phyloP scores from a whole-genome alignment of 805 yeast species.

The Metschnikowia proteae region DNA sequence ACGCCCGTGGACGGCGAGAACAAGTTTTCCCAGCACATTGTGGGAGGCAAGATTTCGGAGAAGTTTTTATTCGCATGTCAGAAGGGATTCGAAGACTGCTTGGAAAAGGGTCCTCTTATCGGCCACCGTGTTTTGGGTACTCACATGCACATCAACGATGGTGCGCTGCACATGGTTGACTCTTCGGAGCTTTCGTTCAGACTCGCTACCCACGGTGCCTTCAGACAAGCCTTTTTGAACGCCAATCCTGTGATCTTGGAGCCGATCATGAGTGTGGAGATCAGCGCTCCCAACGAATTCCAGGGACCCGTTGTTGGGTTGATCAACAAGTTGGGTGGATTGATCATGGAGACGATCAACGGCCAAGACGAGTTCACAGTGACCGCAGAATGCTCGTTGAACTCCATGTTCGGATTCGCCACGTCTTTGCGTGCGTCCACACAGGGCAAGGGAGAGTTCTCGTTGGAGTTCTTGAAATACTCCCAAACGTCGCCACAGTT shows the following conservation, averaged over 20 bases:
- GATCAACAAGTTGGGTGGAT: conserved; percentile 86
- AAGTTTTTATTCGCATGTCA: conserved; percentile 91
- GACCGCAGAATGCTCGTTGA: conserved; percentile 93
- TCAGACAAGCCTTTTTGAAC: conserved; percentile 81
- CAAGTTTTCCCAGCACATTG: conserved; percentile 78
- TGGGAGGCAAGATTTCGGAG: conserved; percentile 96
- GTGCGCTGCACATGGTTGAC: conserved; percentile 96
- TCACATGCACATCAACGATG: conserved; percentile 91
- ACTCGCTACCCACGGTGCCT: conserved; percentile 88
- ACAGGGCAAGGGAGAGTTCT: conserved; percentile 98
- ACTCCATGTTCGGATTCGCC: conserved; percentile 94
- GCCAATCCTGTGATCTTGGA: conserved; percentile 88
- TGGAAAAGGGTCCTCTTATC: conserved; percentile 93
- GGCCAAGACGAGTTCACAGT: conserved; percentile 92
- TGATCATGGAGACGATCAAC: conserved; percentile 90
- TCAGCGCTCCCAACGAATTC: conserved; percentile 94
- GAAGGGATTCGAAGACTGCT: conserved; percentile 91
- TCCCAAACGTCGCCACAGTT: conserved; percentile 87
- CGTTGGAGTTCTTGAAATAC: conserved; percentile 90
- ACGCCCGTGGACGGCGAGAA: conserved; percentile 64
- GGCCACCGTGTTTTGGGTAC: conserved; percentile 94
- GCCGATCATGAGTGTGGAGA: conserved; percentile 92
- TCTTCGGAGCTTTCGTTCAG: conserved; percentile 94
- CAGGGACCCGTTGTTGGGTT: conserved; percentile 91
- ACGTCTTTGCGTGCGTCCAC: conserved; percentile 93